Evolutionary conservation across 306 rosid genomes (phyloP).

Genomic region (Erythrophleum fordii): DNA sequence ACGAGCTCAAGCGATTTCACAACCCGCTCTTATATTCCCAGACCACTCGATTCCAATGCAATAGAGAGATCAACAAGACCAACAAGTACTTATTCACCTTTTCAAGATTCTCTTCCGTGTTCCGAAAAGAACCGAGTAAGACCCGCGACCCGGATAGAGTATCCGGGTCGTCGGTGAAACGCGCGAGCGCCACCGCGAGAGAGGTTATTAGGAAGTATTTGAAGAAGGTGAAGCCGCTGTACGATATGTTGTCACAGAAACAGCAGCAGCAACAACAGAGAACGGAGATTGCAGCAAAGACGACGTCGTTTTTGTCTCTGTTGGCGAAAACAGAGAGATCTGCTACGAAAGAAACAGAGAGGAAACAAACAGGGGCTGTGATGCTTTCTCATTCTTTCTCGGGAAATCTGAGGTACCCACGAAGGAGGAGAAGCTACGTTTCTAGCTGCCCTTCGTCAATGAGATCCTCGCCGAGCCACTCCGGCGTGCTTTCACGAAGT

Average conservation of each 20-base stretch:
- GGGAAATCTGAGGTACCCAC: conserved; percentile 77
- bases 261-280: conserved; percentile 25
- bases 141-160: conserved; percentile 33
- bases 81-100: conserved; percentile 68
- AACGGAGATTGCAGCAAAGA: background rate
- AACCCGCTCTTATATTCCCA: background rate
- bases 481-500: conserved; percentile 65
- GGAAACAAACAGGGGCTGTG: conserved; percentile 30
- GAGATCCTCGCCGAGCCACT: conserved; percentile 85
- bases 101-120: conserved; percentile 84
- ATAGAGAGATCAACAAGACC: conserved; percentile 49
- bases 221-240: conserved; percentile 84
- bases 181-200: conserved; percentile 65
- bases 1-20: conserved; percentile 60
- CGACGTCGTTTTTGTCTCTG: conserved; percentile 32
- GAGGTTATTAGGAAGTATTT: conserved; percentile 82
- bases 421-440: conserved; percentile 57
- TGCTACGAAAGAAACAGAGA: conserved; percentile 31
- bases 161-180: conserved; percentile 56
- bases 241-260: conserved; percentile 70
- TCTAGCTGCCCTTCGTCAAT: conserved; percentile 95
- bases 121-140: conserved; percentile 50
- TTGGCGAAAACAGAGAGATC: conserved; percentile 47
- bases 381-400: conserved; percentile 81
- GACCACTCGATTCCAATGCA: background rate